Conservation (phyloP, 345 rosid species). For the Moringa oleifera region DNA sequence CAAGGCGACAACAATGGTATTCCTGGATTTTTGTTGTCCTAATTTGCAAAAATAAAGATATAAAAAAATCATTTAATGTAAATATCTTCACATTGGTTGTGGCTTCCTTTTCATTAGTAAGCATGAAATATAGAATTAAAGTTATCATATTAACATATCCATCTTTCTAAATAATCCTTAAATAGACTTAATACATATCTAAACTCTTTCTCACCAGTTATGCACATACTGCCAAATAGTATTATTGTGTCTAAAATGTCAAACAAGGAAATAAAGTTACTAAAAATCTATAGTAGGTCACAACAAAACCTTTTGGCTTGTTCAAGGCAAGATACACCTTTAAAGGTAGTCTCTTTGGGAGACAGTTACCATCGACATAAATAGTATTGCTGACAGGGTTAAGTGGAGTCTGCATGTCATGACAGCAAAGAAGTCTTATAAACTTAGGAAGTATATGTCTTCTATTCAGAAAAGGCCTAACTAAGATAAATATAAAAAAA, state of each 20-base stretch:
- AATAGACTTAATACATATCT: constrained; percentile 65
- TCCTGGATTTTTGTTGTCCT: constrained; percentile 71
- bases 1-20: constrained; percentile 94
- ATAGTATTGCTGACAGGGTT: no score
- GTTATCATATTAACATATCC: constrained; percentile 55
- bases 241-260: constrained; percentile 10
- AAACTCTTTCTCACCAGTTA: constrained; percentile 76
- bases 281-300: neutral
- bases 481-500: no score
- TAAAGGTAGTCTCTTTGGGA: constrained; percentile 82
- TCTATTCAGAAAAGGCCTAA: neutral
- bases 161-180: constrained; percentile 58
- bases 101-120: neutral
- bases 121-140: neutral
- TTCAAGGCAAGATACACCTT: constrained; percentile 84
- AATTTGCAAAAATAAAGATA: constrained; percentile 3
- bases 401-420: constrained; percentile 70
- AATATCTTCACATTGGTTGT: neutral
- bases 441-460: neutral
- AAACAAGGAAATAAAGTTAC: constrained; percentile 4
- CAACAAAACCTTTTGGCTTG: constrained; percentile 93
- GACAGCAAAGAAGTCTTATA: constrained; percentile 2
- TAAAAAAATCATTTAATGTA: neutral
- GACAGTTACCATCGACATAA: constrained; percentile 74
- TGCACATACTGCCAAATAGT: constrained; percentile 63